Conservation (phyloP, 2,329 filamentous ascomycete genomes). For the Paracorniculantispora psalliotae region DNA sequence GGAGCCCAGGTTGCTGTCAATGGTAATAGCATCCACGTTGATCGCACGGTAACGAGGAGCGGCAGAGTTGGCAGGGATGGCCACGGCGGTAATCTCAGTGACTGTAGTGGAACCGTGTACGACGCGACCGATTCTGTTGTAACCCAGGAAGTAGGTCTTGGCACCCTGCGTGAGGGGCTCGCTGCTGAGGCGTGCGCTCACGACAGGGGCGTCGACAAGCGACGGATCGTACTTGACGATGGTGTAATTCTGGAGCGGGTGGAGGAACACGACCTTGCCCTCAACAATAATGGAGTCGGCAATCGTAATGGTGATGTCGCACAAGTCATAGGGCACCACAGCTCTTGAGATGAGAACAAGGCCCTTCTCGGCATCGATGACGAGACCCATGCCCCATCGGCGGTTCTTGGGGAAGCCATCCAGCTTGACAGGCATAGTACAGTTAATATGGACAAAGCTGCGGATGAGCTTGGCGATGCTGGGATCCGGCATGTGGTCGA, state of each 20-base stretch:
- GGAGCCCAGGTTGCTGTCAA: conserved; percentile 85
- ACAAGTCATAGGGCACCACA: conserved; percentile 92
- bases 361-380: conserved; percentile 96
- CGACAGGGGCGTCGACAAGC: conserved; percentile 88
- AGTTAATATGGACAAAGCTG: conserved; percentile 90
- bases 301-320: conserved; percentile 93
- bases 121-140: conserved; percentile 90
- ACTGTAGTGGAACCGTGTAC: conserved; percentile 92
- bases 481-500: conserved; percentile 82
- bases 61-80: conserved; percentile 87
- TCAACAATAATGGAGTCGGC: conserved; percentile 94
- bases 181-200: conserved; percentile 77
- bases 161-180: conserved; percentile 87
- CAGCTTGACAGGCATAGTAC: conserved; percentile 90
- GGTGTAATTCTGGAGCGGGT: conserved; percentile 94
- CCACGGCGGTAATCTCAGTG: conserved; percentile 94
- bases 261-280: conserved; percentile 91
- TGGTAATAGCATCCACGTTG: conserved; percentile 94
- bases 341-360: conserved; percentile 91
- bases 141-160: conserved; percentile 94
- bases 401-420: conserved; percentile 96
- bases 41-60: conserved; percentile 91
- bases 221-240: conserved; percentile 92
- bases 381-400: conserved; percentile 91
- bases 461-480: conserved; percentile 90